Evolutionary conservation across 306 rosid species (phyloP), one percentile per base, ranked within the genome.

Genomic region (Castanea sativa): DNA sequence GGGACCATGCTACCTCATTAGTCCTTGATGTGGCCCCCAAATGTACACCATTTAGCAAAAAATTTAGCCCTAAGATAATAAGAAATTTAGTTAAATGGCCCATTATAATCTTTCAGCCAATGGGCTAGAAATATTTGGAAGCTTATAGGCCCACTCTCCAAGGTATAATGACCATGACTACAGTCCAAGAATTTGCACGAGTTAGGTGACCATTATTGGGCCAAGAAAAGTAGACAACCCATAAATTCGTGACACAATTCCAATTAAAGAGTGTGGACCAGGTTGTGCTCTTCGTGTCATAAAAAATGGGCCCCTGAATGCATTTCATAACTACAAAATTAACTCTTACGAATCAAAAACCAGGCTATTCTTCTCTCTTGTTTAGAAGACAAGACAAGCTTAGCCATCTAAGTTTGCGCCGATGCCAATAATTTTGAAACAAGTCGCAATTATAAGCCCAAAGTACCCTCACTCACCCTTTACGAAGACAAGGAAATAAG

Each of bases 21-120:
- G 77, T 60, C 70, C 55, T 38, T 43, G 5, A 81, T 45, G 80
- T 73, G 85, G 83, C 73, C 82, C 76, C 16, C 55, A 8, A 53
- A 59, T 57, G 52, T 19, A 29, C 81, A 49, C 71, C 71, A 18
- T 59, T 59, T 27, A 76, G 72, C 68, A 64, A 74, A 75, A 53
- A 45, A 29, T 27, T 27, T 29, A 60, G 76, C 55, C 83, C 78
- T 63, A 64, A 78, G 33, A 43, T 29, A 75, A 56, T 43, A 11
- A 18, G 6, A 61, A 59, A 27, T 70, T 8, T n/a, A 3, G 16
- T 30, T 19, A 49, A 19, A 13, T n/a, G 63, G 76, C 51, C 61
- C 60, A 52, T 57, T 29, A 9, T 64, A 27, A 30, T 64, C 45
- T 13, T 7, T 15, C 41, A 5, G 69, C 69, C 19, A 14, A 63